phyloP scores from a whole-genome alignment of 164 flowering plant species.

The Magnolia officinalis region DNA sequence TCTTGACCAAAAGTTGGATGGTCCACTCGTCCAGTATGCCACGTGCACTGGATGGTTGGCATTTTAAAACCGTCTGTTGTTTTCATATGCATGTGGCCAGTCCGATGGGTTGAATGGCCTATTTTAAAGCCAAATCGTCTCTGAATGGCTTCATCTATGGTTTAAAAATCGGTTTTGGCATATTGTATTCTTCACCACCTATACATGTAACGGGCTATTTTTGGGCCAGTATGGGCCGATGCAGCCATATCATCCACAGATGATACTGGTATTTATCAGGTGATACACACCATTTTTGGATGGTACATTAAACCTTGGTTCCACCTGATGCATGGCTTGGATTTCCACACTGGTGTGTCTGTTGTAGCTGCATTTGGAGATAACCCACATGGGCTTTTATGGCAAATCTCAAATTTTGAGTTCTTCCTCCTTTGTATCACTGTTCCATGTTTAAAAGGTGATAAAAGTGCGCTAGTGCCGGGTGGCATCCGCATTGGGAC shows the following conservation, averaged over 20 bases:
- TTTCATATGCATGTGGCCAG: neutral
- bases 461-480: constrained; percentile 84
- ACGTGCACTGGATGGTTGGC: neutral
- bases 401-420: neutral
- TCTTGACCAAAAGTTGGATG: neutral
- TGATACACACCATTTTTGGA: too few relatives aligned
- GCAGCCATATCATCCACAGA: too few relatives aligned
- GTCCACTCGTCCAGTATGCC: neutral
- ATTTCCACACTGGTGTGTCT: too few relatives aligned
- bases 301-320: too few relatives aligned
- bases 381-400: neutral
- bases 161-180: too few relatives aligned
- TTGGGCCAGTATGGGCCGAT: too few relatives aligned
- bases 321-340: too few relatives aligned
- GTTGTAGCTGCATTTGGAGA: neutral
- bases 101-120: neutral
- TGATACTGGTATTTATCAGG: too few relatives aligned
- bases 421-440: neutral
- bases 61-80: neutral
- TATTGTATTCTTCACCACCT: too few relatives aligned
- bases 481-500: constrained; percentile 95
- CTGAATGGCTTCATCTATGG: too few relatives aligned
- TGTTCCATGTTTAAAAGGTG: constrained; percentile 37
- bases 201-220: too few relatives aligned
- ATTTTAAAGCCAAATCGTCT: neutral